Evolutionary conservation across 2,329 filamentous ascomycete genomes (phyloP).

Genomic region (Nectriaceae sp.): DNA sequence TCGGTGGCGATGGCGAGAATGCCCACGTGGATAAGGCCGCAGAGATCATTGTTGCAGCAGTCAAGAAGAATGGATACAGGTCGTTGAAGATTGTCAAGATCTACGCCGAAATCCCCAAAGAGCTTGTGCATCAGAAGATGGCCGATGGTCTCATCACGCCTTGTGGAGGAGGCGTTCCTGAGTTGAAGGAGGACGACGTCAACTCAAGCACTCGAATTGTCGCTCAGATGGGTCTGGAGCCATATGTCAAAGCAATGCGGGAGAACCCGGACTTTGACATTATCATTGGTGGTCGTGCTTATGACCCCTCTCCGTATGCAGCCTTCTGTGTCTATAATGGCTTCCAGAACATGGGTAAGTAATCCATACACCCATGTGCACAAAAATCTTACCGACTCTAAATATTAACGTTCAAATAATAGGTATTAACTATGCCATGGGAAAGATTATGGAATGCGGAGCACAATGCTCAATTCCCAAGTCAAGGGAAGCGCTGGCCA

Average conservation of each 20-base stretch:
- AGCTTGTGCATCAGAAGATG: conserved; percentile 26
- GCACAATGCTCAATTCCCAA: conserved; percentile 49
- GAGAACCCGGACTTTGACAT: conserved; percentile 19
- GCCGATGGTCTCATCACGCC: conserved; percentile 34
- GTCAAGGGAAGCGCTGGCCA: conserved; percentile 41
- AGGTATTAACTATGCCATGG: conserved; percentile 37
- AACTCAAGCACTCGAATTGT: no score
- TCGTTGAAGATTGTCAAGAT: conserved; percentile 35
- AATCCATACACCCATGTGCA: no score
- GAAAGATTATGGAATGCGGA: conserved; percentile 57
- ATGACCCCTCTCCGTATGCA: conserved; percentile 43
- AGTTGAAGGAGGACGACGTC: conserved; percentile 20
- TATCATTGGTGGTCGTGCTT: conserved; percentile 35
- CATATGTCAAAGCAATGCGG: conserved; percentile 11
- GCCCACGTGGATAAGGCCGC: conserved; percentile 42
- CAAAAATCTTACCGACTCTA: no score
- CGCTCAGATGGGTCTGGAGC: conserved; percentile 26
- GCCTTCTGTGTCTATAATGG: conserved; percentile 39
- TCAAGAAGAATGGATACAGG: conserved; percentile 27
- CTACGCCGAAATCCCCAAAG: conserved; percentile 33
- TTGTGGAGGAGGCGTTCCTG: conserved; percentile 30
- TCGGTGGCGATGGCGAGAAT: conserved; percentile 41
- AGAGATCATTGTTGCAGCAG: conserved; percentile 38
- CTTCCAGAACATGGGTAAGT: no score
- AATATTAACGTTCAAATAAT: no score